A percentile compares a stretch with the other conserved stretches of the same genome.
phyloP scores from a whole-genome alignment of 441 rosid species.

The Bocquillonia castaneifolia region DNA sequence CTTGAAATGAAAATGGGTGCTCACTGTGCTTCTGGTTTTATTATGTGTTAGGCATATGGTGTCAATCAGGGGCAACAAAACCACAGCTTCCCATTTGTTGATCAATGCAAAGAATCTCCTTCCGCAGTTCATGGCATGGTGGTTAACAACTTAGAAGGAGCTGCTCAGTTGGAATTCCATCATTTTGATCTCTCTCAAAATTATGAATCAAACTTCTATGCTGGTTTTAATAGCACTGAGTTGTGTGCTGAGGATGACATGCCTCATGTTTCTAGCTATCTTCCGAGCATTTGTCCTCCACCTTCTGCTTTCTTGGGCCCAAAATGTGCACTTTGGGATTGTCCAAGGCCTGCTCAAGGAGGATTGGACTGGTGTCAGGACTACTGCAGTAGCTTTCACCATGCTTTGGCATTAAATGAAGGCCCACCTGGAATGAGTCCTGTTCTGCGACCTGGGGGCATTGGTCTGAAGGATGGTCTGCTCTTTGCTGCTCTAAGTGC shows the following conservation, averaged over 20 bases:
- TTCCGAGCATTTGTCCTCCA: conserved; percentile 69
- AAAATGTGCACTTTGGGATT: conserved; percentile 98
- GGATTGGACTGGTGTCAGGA: conserved; percentile 79
- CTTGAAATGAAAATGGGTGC: conserved; percentile 16
- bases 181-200: conserved; percentile 68
- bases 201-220: conserved; percentile 55
- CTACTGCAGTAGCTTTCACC: conserved; percentile 94
- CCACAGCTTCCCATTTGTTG: conserved; percentile 48
- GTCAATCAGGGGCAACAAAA: conserved; percentile 61
- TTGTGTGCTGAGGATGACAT: conserved; percentile 49
- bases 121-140: conserved; percentile 33
- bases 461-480: conserved; percentile 79
- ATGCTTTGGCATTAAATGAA: conserved; percentile 74
- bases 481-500: conserved; percentile 88
- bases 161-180: conserved; percentile 51
- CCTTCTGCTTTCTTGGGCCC: conserved; percentile 97
- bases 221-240: conserved; percentile 41
- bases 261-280: conserved; percentile 47
- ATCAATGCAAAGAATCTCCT: conserved; percentile 56
- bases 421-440: conserved; percentile 97
- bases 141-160: conserved; percentile 44
- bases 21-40: conserved; percentile 21
- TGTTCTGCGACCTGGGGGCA: conserved; percentile 88
- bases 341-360: conserved; percentile 93
- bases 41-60: conserved; percentile 50